These are phyloP conservation scores for Stachybotrys echinatus DNA, from an alignment of 2,329 filamentous ascomycete species.

Conservation along the genomic window DNA sequence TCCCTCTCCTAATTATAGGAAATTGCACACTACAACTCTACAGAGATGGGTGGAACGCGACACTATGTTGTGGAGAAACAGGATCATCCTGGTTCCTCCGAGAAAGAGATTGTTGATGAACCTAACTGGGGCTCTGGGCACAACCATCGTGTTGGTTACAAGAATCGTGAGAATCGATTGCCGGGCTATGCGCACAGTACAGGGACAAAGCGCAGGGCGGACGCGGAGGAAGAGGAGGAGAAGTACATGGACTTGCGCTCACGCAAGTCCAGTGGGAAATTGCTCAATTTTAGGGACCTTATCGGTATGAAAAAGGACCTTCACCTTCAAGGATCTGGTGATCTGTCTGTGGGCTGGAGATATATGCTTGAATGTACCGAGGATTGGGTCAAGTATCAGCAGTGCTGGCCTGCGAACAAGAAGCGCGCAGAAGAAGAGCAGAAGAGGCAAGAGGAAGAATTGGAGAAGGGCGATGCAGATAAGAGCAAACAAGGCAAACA, in stretches of 20 bases:
- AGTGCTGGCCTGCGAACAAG: constrained; percentile 42
- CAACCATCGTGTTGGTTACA: constrained; percentile 33
- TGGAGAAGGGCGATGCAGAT: not conserved
- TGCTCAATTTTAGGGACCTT: constrained; percentile 32
- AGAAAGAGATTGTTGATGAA: constrained; percentile 33
- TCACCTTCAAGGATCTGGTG: constrained; percentile 34
- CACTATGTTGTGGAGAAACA: too few species aligned
- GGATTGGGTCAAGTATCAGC: constrained; percentile 40
- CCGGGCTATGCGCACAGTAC: constrained; percentile 20
- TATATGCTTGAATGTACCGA: constrained; percentile 44
- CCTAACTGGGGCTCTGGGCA: constrained; percentile 33
- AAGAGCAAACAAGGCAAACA: constrained; percentile 6
- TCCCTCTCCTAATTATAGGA: too few species aligned
- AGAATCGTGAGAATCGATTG: constrained; percentile 25
- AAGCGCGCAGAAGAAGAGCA: constrained; percentile 18
- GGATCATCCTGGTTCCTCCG: constrained; percentile 30
- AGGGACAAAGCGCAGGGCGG: constrained; percentile 2
- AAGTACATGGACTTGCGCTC: constrained; percentile 2
- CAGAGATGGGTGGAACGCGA: too few species aligned
- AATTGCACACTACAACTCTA: too few species aligned
- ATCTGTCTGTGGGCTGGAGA: constrained; percentile 40
- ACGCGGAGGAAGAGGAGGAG: constrained; percentile 5
- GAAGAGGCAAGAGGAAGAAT: constrained; percentile 13
- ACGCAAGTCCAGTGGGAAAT: constrained; percentile 13
- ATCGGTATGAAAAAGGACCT: constrained; percentile 26